A percentile compares a stretch with the other conserved stretches of the same genome.
Conservation (phyloP, 305 asterid species). For the Salvia sclarea region DNA sequence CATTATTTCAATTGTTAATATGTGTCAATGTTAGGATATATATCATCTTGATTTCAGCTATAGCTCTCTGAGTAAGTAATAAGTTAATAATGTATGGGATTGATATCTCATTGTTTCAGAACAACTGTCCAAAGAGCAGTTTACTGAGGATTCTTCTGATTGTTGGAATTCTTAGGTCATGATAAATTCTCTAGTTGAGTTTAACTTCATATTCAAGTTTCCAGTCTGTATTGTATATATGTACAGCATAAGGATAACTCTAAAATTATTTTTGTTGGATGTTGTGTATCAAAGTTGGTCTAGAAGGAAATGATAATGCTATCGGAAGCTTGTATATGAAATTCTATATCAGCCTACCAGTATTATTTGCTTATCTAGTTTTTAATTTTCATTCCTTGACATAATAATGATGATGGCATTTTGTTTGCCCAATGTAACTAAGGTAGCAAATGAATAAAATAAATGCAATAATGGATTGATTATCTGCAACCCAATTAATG, state of each 20-base stretch:
- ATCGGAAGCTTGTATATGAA: not conserved
- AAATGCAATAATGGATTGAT: not conserved
- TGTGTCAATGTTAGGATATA: not conserved
- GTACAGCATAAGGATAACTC: not conserved
- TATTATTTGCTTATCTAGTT: not conserved
- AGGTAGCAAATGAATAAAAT: not conserved
- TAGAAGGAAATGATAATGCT: not conserved
- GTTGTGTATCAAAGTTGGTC: not conserved
- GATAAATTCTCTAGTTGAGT: not conserved
- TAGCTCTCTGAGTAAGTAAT: not conserved
- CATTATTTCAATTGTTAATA: not conserved
- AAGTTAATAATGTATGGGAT: not conserved
- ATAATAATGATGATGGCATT: not conserved
- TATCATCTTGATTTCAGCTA: not conserved
- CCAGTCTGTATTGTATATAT: not conserved
- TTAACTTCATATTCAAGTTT: not conserved
- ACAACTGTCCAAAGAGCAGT: not conserved
- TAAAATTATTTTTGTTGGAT: not conserved
- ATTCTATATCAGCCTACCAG: not conserved
- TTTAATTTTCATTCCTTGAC: slow-evolving; percentile 1
- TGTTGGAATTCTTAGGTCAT: not conserved
- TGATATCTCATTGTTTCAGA: not conserved
- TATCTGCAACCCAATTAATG: not conserved
- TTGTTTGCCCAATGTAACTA: not conserved
- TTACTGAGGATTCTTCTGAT: not conserved